Conservation (phyloP, 257 asterid species). For the Mitragyna speciosa region DNA sequence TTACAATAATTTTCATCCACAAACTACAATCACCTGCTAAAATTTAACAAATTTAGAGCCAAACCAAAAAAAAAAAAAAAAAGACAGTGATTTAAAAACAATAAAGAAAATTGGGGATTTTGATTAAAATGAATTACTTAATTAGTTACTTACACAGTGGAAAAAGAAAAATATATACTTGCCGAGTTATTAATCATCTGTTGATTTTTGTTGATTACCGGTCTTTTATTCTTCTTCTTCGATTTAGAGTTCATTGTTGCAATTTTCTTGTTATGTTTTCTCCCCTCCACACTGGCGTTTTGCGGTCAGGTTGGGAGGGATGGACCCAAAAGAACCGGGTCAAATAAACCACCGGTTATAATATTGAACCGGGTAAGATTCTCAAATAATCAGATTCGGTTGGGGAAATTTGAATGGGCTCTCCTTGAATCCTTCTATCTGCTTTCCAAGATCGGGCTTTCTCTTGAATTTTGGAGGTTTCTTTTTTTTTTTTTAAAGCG, state of each 20-base stretch:
- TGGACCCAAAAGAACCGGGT: slow-evolving; percentile 3
- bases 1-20: too few relatives aligned
- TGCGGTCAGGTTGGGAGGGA: slow-evolving; percentile 20
- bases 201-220: not conserved
- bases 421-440: too few relatives aligned
- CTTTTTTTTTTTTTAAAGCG: too few relatives aligned
- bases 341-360: not conserved
- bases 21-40: not conserved
- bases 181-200: not conserved
- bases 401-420: too few relatives aligned
- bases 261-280: not conserved
- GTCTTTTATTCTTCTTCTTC: slow-evolving; percentile 15
- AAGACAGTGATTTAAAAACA: not conserved
- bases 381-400: not conserved
- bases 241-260: slow-evolving; percentile 6
- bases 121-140: not conserved
- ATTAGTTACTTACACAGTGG: not conserved
- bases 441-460: too few relatives aligned
- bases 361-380: not conserved
- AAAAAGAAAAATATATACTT: not conserved
- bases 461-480: too few relatives aligned
- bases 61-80: too few relatives aligned
- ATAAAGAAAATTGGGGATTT: slow-evolving; percentile 14
- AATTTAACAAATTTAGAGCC: not conserved
- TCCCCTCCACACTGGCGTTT: slow-evolving; percentile 21